A percentile compares a stretch with the other conserved stretches of the same genome.
Conservation (phyloP, 2,329 filamentous ascomycete genomes). For the Diplodia mutila region DNA sequence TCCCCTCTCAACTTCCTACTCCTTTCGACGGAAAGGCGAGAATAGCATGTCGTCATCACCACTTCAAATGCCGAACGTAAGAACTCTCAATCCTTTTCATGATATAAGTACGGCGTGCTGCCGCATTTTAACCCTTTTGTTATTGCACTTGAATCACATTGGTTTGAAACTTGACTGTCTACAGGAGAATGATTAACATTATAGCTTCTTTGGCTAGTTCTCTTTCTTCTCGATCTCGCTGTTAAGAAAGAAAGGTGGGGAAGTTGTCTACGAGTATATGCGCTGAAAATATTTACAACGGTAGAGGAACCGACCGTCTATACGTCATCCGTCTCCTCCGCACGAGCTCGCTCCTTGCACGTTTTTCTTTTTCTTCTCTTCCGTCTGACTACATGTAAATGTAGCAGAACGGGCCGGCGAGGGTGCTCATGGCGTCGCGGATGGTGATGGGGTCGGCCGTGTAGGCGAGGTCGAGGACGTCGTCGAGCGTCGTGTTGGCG, state of each 20-base stretch:
- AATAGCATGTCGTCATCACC: too few relatives aligned
- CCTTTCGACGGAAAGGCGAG: too few relatives aligned
- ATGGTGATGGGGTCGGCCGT: conserved; percentile 39
- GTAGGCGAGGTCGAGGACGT: conserved; percentile 47
- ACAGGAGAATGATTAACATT: not conserved
- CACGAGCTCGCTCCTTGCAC: not conserved
- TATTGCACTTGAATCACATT: too few relatives aligned
- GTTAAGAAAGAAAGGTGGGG: not conserved
- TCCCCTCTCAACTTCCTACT: too few relatives aligned
- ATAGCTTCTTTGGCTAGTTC: not conserved
- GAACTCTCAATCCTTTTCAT: too few relatives aligned
- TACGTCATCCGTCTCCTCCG: not conserved
- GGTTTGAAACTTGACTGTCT: not conserved
- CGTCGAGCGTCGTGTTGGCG: conserved; percentile 51
- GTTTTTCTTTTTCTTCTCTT: too few relatives aligned
- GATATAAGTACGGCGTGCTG: too few relatives aligned
- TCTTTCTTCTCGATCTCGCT: not conserved
- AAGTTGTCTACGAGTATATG: not conserved
- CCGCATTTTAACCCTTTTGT: too few relatives aligned
- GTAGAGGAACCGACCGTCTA: not conserved
- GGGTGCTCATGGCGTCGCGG: conserved; percentile 47
- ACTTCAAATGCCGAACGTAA: too few relatives aligned
- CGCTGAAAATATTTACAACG: not conserved
- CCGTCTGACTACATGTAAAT: conserved; percentile 37
- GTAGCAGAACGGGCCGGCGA: conserved; percentile 53